These are phyloP conservation scores for Linum usitatissimum DNA, from an alignment of 345 rosid species.

Conservation along the genomic window DNA sequence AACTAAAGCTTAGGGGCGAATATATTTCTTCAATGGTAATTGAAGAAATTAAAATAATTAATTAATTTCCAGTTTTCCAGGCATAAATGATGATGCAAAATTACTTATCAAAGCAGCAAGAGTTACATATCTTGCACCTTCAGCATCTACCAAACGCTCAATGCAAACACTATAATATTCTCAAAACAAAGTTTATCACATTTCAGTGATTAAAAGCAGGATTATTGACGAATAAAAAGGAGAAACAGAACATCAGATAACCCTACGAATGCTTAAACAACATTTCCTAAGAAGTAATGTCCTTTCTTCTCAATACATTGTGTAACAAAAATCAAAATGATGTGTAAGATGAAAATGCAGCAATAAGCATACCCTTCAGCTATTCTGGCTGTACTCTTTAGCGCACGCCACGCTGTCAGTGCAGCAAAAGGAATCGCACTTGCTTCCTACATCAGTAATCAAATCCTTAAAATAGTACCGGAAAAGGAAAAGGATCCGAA, in stretches of 20 bases:
- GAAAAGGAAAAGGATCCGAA: background rate
- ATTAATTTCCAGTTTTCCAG: no score
- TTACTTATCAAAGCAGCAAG: no score
- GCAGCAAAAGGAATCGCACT: conserved; percentile 94
- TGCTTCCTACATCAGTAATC: conserved; percentile 52
- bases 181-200: background rate
- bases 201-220: background rate
- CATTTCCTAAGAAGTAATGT: background rate
- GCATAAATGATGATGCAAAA: no score
- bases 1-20: no score
- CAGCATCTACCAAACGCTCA: no score
- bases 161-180: no score
- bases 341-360: background rate
- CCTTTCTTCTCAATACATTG: background rate
- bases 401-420: conserved; percentile 93
- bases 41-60: no score
- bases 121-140: no score
- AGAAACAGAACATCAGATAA: no score
- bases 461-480: conserved; percentile 6
- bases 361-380: conserved; percentile 57
- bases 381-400: conserved; percentile 79
- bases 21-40: no score
- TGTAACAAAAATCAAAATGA: background rate
- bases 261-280: background rate
- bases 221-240: background rate